Evolutionary conservation across 208 protist genomes (phyloP).

Genomic region (Acanthamoeba polyphaga): DNA sequence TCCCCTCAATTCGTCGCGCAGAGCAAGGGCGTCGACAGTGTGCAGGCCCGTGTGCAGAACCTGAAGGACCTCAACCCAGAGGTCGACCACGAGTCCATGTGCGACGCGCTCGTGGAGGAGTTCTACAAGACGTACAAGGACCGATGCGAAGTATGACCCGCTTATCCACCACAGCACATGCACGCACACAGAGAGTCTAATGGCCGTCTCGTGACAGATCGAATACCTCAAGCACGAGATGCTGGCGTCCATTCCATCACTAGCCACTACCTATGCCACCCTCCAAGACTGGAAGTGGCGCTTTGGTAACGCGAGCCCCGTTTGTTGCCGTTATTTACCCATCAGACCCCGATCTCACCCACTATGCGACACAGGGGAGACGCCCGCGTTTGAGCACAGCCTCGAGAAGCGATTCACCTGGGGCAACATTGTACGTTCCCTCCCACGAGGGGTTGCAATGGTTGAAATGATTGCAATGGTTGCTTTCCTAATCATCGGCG

Average conservation of each 20-base stretch:
- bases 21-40: slow-evolving; percentile 74
- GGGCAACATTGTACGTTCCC: slow-evolving; percentile 61
- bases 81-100: slow-evolving; percentile 56
- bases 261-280: neutral
- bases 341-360: neutral
- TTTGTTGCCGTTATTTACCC: neutral
- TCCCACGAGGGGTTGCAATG: too few species aligned
- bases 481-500: too few species aligned
- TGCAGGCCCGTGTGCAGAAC: slow-evolving; percentile 67
- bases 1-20: neutral
- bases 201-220: neutral
- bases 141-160: slow-evolving; percentile 7
- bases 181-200: neutral
- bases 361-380: slow-evolving; percentile 22
- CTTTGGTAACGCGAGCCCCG: slow-evolving; percentile 37
- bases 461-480: too few species aligned
- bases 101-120: slow-evolving; percentile 38
- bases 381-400: slow-evolving; percentile 64
- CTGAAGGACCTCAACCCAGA: slow-evolving; percentile 57
- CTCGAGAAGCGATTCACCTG: slow-evolving; percentile 64
- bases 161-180: too few species aligned
- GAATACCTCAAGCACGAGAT: slow-evolving; percentile 54
- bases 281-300: slow-evolving; percentile 72
- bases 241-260: slow-evolving; percentile 9
- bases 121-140: slow-evolving; percentile 64